Evolutionary conservation across 176 grass and related monocot species (phyloP).

Genomic region (Otatea glauca): DNA sequence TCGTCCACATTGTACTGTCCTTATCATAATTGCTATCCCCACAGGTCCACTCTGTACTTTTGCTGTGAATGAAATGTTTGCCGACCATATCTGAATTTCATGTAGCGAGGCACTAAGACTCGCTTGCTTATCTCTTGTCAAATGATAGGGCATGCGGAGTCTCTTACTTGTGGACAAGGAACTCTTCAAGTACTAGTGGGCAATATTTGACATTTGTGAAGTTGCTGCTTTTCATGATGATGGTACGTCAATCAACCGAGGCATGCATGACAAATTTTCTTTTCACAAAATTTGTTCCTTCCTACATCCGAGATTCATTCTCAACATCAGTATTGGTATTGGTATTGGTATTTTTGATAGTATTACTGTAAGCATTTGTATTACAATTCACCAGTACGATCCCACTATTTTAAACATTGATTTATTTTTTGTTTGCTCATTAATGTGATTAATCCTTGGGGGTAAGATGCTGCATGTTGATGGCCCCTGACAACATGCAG

Average conservation of each 20-base stretch:
- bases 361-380: neutral
- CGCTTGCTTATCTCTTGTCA: neutral
- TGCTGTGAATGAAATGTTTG: neutral
- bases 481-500: neutral
- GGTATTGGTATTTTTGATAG: neutral
- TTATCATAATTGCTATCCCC: neutral
- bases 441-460: neutral
- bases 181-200: neutral
- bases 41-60: constrained; percentile 10
- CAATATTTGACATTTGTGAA: neutral
- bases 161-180: neutral
- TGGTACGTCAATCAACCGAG: neutral
- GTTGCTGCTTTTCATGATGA: neutral
- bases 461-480: neutral
- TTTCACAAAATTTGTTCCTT: neutral
- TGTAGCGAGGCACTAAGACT: neutral
- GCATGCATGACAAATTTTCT: neutral
- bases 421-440: neutral
- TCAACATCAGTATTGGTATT: neutral
- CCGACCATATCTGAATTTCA: constrained; percentile 18
- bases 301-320: neutral
- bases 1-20: neutral
- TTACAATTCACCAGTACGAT: neutral
- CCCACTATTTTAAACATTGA: neutral
- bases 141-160: neutral